A percentile compares a stretch with the other conserved stretches of the same genome.
phyloP scores from a whole-genome alignment of 371 early-diverging fungal species.

The Mucor circinelloides region DNA sequence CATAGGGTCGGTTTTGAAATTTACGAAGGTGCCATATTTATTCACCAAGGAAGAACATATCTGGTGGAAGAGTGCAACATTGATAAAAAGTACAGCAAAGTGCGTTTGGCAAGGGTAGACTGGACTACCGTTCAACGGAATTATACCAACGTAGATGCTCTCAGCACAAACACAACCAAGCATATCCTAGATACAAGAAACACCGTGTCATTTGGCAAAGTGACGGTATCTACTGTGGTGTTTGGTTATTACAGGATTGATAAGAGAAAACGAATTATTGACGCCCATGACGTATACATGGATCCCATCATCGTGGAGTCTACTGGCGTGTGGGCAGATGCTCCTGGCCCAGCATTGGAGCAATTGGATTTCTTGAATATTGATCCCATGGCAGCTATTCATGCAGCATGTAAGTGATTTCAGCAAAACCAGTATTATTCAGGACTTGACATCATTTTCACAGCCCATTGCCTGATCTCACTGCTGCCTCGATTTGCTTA shows the following conservation, averaged over 20 bases:
- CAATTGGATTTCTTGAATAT: conserved; percentile 27
- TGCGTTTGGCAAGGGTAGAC: conserved; percentile 46
- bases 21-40: conserved; percentile 65
- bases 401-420: conserved; percentile 38
- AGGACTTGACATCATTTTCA: background rate
- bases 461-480: conserved; percentile 46
- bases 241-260: conserved; percentile 64
- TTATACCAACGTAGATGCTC: conserved; percentile 54
- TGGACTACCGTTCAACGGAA: conserved; percentile 60
- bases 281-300: conserved; percentile 51
- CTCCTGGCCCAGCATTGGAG: conserved; percentile 25
- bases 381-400: conserved; percentile 50
- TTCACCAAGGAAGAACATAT: conserved; percentile 62
- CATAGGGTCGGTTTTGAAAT: conserved; percentile 59
- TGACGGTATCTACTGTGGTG: conserved; percentile 50
- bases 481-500: conserved; percentile 34
- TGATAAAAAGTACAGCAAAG: conserved; percentile 51
- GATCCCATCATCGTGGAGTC: conserved; percentile 44
- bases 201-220: conserved; percentile 34
- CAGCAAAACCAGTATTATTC: background rate
- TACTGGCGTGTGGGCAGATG: conserved; percentile 50
- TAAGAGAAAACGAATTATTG: conserved; percentile 41
- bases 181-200: conserved; percentile 16
- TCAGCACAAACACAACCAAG: conserved; percentile 26
- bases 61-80: conserved; percentile 58